Base-by-base conservation (phyloP, 805 yeast species). In the Hanseniaspora osmophila region DNA sequence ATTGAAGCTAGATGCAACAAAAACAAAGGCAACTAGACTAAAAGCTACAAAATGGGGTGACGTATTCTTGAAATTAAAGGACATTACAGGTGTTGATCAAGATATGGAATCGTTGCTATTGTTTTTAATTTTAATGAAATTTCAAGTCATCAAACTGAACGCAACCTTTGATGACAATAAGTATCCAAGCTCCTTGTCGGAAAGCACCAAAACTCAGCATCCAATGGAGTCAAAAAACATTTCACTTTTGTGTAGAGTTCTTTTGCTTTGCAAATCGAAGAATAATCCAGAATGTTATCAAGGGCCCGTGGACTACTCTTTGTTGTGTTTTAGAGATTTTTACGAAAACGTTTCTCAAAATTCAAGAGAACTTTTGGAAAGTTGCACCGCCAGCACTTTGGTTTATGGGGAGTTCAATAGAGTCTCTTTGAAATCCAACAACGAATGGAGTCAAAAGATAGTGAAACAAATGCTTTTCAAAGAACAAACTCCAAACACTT, bases 281-380 rank as follows among this genome's bases (percentile, higher is more conserved):
- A 78, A 79, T 40, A 67, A 64, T 54, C 75, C 75, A 27, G 67
- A 67, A 37, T 74, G 72, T 43, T 79, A 75, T 62, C 71, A 73
- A 40, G 88, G 88, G 2, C 87, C 86, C 12, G 67, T 85, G 32
- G 82, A 85, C 15, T 74, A 80, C 51, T 71, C 75, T 35, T 65
- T 84, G 33, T 65, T 84, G 42, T 73, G 76, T 40, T 82, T 80
- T 58, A 72, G 87, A 55, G 78, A 86, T 16, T 75, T 77, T 46
- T 58, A 81, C 41, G 70, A 76, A 45, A 72, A 72, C 42, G 59
- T 81, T 42, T 70, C 70, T 30, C 63, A 61, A 18, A 69, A 69
- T 38, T 57, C 77, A 27, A 70, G 75, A 48, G 78, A 77, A 50
- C 61, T 78, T n/a, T 57, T 77, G 29, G 81, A 77, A 51, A 67